Percentiles rank a stretch among this genome's conserved stretches.
Evolutionary conservation across 2,329 filamentous ascomycete genomes (phyloP).

Genomic region (Pestalotiopsis fici): DNA sequence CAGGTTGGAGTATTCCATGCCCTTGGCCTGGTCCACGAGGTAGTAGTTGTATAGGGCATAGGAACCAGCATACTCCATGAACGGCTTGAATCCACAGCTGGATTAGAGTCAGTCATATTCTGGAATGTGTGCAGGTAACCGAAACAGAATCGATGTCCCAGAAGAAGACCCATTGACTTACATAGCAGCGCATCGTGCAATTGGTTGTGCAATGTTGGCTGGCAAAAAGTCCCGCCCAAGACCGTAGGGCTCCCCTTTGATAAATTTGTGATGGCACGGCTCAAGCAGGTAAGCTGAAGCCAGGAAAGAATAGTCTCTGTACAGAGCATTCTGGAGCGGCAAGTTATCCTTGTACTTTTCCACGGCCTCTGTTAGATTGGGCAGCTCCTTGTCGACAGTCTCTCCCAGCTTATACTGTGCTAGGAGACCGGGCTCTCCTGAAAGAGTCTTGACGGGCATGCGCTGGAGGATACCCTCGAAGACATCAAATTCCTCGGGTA

Average conservation of each 20-base stretch:
- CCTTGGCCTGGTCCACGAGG: conserved; percentile 54
- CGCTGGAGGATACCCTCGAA: conserved; percentile 55
- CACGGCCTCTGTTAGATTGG: conserved; percentile 73
- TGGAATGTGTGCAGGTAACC: neutral
- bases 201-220: conserved; percentile 73
- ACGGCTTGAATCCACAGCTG: conserved; percentile 77
- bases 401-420: conserved; percentile 74
- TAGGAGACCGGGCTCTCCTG: conserved; percentile 76
- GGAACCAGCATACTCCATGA: conserved; percentile 81
- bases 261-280: conserved; percentile 77
- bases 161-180: no score
- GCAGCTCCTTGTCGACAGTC: conserved; percentile 71
- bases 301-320: conserved; percentile 92
- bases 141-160: no score
- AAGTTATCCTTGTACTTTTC: conserved; percentile 74
- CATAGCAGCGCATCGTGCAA: conserved; percentile 83
- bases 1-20: conserved; percentile 67
- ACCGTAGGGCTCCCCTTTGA: conserved; percentile 75
- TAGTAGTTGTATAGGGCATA: conserved; percentile 72
- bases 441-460: conserved; percentile 69
- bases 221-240: conserved; percentile 75
- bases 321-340: conserved; percentile 80
- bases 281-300: conserved; percentile 89
- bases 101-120: fast-evolving
- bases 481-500: conserved; percentile 73